These are phyloP conservation scores for Solanum hybrid DNA, from an alignment of 305 asterid genomes.

Conservation along the genomic window DNA sequence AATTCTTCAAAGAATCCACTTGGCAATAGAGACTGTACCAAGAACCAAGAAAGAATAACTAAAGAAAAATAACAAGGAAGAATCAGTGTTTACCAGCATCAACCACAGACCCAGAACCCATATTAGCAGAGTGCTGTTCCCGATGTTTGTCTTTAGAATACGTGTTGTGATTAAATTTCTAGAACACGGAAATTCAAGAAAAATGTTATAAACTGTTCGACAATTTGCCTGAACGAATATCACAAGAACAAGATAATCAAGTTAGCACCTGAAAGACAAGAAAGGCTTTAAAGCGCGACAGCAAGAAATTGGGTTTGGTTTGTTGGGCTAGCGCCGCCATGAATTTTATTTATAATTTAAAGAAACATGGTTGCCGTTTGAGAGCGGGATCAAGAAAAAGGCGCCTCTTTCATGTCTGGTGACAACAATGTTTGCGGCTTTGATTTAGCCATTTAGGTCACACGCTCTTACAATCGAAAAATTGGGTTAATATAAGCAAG, in stretches of 20 bases:
- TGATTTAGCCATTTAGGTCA: neutral
- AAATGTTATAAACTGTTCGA: slow-evolving; percentile 18
- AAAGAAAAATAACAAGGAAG: neutral
- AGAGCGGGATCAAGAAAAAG: neutral
- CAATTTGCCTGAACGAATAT: slow-evolving; percentile 23
- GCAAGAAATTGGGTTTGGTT: slow-evolving; percentile 23
- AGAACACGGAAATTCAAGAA: slow-evolving; percentile 13
- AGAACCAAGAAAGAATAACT: neutral
- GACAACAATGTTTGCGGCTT: neutral
- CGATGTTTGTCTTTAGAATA: slow-evolving; percentile 16
- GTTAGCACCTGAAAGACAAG: slow-evolving; percentile 30
- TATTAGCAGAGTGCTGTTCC: slow-evolving; percentile 20
- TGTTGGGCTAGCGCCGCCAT: slow-evolving; percentile 25
- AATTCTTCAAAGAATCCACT: neutral
- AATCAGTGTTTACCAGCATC: slow-evolving; percentile 4
- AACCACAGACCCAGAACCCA: slow-evolving; percentile 26
- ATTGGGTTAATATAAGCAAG: neutral
- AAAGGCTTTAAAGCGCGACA: slow-evolving; percentile 33
- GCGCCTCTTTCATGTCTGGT: neutral
- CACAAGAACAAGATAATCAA: neutral
- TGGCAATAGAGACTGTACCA: neutral
- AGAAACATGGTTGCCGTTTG: slow-evolving; percentile 2
- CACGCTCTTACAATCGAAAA: neutral
- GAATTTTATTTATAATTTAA: neutral
- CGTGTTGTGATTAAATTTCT: slow-evolving; percentile 39